Evolutionary conservation across 2,329 filamentous ascomycete species (phyloP).

Genomic region (Spiromastix sp.): DNA sequence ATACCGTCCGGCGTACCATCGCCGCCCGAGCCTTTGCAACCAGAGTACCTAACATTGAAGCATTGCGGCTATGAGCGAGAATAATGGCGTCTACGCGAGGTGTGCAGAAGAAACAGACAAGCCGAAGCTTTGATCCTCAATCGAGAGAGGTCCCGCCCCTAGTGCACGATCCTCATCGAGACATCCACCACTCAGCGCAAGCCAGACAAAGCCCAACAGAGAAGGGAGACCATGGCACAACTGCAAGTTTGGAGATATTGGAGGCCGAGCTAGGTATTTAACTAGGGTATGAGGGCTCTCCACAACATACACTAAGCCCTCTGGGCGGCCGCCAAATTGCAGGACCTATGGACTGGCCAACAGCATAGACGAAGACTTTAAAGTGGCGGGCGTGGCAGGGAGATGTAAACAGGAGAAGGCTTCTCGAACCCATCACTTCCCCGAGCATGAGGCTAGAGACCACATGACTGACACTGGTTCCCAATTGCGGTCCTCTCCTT

Average conservation of each 20-base stretch:
- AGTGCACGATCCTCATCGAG: conserved; percentile 12
- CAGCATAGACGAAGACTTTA: background rate
- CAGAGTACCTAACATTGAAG: too few species aligned
- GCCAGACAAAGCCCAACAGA: too few species aligned
- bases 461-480: conserved; percentile 1
- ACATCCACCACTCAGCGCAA: too few species aligned
- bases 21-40: too few species aligned
- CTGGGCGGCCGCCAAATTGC: background rate
- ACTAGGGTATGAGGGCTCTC: too few species aligned
- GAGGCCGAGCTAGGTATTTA: too few species aligned
- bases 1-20: too few species aligned
- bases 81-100: too few species aligned
- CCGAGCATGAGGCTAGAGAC: background rate
- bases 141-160: conserved; percentile 71
- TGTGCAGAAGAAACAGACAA: conserved; percentile 67
- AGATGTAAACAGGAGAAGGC: background rate
- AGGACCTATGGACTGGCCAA: background rate
- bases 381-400: background rate
- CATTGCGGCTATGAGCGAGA: too few species aligned
- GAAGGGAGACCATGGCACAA: too few species aligned
- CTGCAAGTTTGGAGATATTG: too few species aligned
- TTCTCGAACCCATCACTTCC: background rate
- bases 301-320: too few species aligned
- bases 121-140: conserved; percentile 92
- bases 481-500: background rate